These are phyloP conservation scores for Ganoderma sp. DNA, from an alignment of 1,284 basidiomycete genomes.

Conservation along the genomic window DNA sequence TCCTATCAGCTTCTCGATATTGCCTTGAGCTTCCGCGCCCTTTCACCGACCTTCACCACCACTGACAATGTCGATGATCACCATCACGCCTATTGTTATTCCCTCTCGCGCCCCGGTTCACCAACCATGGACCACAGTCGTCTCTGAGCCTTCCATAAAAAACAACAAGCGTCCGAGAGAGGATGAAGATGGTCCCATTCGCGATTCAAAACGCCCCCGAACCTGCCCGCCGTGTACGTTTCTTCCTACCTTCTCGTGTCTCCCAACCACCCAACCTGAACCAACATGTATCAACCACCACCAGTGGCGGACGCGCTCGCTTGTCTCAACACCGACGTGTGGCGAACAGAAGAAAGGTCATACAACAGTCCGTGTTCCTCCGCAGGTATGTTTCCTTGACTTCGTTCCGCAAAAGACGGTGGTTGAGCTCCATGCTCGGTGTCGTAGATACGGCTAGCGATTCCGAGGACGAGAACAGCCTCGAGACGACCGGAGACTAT, in stretches of 20 bases:
- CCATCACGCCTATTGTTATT: neutral
- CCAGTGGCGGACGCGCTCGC: neutral
- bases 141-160: neutral
- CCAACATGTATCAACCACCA: slow-evolving; percentile 5
- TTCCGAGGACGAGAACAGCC: neutral
- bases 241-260: neutral
- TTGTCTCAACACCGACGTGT: neutral
- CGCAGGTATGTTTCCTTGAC: neutral
- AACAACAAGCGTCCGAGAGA: neutral
- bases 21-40: neutral
- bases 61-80: neutral
- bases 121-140: neutral
- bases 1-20: neutral
- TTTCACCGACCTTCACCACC: neutral
- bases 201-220: neutral
- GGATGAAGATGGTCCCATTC: neutral
- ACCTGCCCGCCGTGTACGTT: neutral
- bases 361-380: neutral
- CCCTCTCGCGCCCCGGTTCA: neutral
- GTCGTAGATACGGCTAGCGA: neutral
- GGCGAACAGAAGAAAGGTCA: neutral
- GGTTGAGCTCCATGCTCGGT: neutral
- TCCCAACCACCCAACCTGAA: neutral
- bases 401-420: neutral
- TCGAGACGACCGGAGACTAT: neutral